These are phyloP conservation scores for Lentinula guzmanii DNA, from an alignment of 768 basidiomycete genomes.

Conservation along the genomic window DNA sequence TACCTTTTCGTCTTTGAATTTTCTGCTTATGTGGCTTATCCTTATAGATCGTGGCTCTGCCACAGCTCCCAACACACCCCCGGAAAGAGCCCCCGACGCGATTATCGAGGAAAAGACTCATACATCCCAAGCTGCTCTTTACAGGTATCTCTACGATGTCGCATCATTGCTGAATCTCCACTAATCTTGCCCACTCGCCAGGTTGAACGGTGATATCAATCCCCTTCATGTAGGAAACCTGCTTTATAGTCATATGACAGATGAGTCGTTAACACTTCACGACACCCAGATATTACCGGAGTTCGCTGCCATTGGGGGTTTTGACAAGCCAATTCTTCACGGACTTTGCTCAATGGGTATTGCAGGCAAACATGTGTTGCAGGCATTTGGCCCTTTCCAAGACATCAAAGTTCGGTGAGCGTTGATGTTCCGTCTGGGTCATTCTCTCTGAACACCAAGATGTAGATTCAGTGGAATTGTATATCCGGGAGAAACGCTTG, in stretches of 20 bases:
- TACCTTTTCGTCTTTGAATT: not conserved
- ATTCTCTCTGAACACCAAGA: not conserved
- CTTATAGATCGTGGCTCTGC: slow-evolving; percentile 81
- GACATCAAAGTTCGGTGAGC: slow-evolving; percentile 93
- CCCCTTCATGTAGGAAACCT: slow-evolving; percentile 64
- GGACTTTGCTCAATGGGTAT: slow-evolving; percentile 92
- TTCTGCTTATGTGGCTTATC: not conserved
- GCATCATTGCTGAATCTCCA: not conserved
- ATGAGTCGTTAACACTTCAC: not conserved
- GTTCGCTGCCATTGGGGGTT: slow-evolving; percentile 93
- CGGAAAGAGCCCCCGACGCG: slow-evolving; percentile 79
- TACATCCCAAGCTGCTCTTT: slow-evolving; percentile 80
- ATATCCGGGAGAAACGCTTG: slow-evolving; percentile 91
- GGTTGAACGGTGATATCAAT: slow-evolving; percentile 87
- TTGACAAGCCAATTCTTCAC: slow-evolving; percentile 84
- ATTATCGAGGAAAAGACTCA: slow-evolving; percentile 86
- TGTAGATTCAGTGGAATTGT: slow-evolving; percentile 85
- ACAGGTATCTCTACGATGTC: slow-evolving; percentile 53
- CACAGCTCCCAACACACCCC: slow-evolving; percentile 73
- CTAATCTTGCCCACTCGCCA: slow-evolving; percentile 17
- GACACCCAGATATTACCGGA: slow-evolving; percentile 73
- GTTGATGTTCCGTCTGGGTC: not conserved
- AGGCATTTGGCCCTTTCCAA: slow-evolving; percentile 77
- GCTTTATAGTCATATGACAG: not conserved
- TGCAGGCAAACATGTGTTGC: slow-evolving; percentile 86